Evolutionary conservation across 1,284 basidiomycete genomes (phyloP), one percentile per base, ranked within the genome.

Genomic region (Pseudozyma thailandica): DNA sequence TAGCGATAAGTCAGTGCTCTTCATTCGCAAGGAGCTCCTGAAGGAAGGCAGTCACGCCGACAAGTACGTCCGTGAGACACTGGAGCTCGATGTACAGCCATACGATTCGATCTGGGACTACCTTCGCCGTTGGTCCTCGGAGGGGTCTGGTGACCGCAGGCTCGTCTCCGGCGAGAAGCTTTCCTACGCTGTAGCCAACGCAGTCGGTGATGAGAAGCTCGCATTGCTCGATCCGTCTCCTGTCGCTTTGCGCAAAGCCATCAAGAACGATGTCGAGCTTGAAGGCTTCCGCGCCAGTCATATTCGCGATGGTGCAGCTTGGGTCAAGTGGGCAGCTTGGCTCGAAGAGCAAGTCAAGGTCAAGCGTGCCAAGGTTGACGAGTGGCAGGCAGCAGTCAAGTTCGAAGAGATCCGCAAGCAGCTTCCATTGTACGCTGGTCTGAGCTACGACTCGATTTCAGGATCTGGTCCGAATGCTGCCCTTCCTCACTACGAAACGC

Each of bases 271-370:
- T 12, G 62, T 69, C 27, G 80, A 82, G 56, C 72, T 80, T 20
- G 50, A 59, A 2, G 78, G 80, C 9, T 70, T 82, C 66, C 62
- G 73, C 3, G 49, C 49, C 10, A 72, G 78, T 15, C 79, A 82
- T 50, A 47, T 74, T 9, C 78, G 79, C 20, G 80, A 82, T 58
- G 80, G 79, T 25, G 72, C 72, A 3, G 76, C 78, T 2, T 82
- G 80, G 80, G 79, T 61, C 9, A 51, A 59, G 4, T 82, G 80
- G 80, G 78, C 80, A 2, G 77, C 80, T 15, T 82, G 80, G 80
- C 74, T 82, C 54, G 80, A 82, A 38, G 72, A 79, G 25, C 53
- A 65, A 9, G 63, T 81, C 56, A 60, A 56, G 27, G 52, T 52
- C 18, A 66, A 64, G 44, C 53, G 62, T 9, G 50, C 37, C 10